Base-by-base conservation (phyloP, 2,329 filamentous ascomycete genomes). In the Daldinia eschscholtzii region DNA sequence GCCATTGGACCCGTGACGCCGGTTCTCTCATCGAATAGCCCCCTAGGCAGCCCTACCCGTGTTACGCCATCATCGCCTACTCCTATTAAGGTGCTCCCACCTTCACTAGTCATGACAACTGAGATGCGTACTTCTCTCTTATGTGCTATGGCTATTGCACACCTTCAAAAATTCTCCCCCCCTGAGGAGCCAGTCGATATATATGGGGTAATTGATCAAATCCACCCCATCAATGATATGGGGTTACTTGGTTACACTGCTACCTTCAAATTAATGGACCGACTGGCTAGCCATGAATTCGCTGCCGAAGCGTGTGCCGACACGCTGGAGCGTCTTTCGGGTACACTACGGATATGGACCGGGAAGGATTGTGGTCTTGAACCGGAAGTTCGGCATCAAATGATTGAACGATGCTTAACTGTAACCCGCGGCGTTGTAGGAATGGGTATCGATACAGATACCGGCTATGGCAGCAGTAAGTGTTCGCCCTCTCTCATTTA, bases 131-230 rank as follows among this genome's bases (percentile, higher is more conserved):
- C 88, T 71, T 85, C 88, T 2, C 81, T 91, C 6, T 82, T 85
- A 41, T 90, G 88, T 73, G 87, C 88, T 28, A 88, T 88, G 82
- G 84, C 85, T 12, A 85, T 90, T 55, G 87, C 88, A 6, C 86
- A 90, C 71, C 81, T 91, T 13, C 83, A 84, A 50, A 79, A 80
- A 37, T 80, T 79, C 15, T 76, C 74, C 0, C 80, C 81, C 2
- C 83, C 83, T 0, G 78, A 81, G 20, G 80, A 82, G 28, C 83
- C 84, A 2, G 80, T 86, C 2, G 79, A 79, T 9, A 80, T 87
- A 18, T 84, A 89, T 60, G 81, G 85, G 42, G 82, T 81, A 9
- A 84, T 89, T 44, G 78, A 81, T 23, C 81, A 84, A 6, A 81
- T 82, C 0, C 78, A 79, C 30, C 79, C 79, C 13, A 74, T 79